Base-by-base conservation (phyloP, 2,329 filamentous ascomycete genomes). In the Colletotrichum higginsianum region DNA sequence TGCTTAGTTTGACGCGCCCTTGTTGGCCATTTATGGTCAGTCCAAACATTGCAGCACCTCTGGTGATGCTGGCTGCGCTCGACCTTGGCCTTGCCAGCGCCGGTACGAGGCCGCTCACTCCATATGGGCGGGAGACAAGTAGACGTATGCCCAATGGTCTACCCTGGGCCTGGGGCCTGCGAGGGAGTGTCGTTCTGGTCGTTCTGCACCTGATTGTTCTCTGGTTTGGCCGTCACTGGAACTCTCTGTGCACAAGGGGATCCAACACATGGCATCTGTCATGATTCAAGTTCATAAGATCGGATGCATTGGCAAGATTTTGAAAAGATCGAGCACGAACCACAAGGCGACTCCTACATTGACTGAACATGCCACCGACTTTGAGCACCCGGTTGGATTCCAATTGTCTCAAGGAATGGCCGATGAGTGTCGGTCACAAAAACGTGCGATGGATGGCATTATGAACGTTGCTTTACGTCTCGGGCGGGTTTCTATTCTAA, bases 1-100 rank as follows among this genome's bases (percentile, higher is more conserved):
- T 95, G 11, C 82, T 87, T 15, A 89, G 90, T 0, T 81, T 96
- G 12, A 86, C 88, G 3, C 86, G 87, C 57, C 88, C 92, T 0
- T 98, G 95, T 79, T 90, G 90, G 79, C 94, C 94, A 0, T 91
- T 91, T 68, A 90, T 90, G 53, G 86, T 89, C n/a, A 91, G 88
- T 55, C 84, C 89, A 8, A 88, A 88, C 79, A 82, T 95, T 5
- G 85, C 90, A 5, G 91, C 92, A 75, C 90, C 92, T 3, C 83
- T 97, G 2, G 82, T 97, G 5, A 81, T 88, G 4, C 80, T 96
- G 9, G 94, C 94, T 11, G 89, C 88, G 1, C 76, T 94, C 15
- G 94, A 95, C 67, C 79, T 91, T n/a, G 85, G 82, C 26, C 75
- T 86, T 44, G 80, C 85, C 4, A 64, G 47, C 21, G 13, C 65